Base-by-base conservation (phyloP, 1,284 basidiomycete species). In the Ceratobasidium sp. region DNA sequence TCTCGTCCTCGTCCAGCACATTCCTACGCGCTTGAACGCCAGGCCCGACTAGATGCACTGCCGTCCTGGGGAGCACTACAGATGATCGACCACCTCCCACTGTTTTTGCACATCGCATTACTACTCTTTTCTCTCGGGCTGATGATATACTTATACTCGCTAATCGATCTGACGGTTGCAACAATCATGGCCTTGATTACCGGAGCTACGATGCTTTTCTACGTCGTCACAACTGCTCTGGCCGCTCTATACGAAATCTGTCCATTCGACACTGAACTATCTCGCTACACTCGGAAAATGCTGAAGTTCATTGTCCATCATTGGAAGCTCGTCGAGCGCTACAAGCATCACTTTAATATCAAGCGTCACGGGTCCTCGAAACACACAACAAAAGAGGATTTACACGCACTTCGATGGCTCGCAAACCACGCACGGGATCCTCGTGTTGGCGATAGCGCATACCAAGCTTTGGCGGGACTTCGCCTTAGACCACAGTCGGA, bases 31-130 rank as follows among this genome's bases (percentile, higher is more conserved):
- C 56, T 59, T 27, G 14, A 29, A 22, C 6, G 71, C 5, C 60
- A 64, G 36, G 27, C 24, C 17, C 19, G 50, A 14, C 50, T n/a
- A 11, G n/a, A 31, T 5, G 71, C 36, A 4, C 19, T 62, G 9
- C 24, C 27, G 11, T 6, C 27, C 11, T 73, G 71, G 71, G 6
- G 60, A 31, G 45, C 60, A 9, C 24, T 41, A 6, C 41, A 19
- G 6, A 44, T 64, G 14, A 62, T 69, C 5, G 62, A 15, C 11
- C 24, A 36, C 14, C 45, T 73, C 6, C 71, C 71, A 6, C 41
- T 33, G 4, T 33, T 64, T 27, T 45, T 73, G 14, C 71, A 67
- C n/a, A 9, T 73, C 7, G 65, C 71, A 11, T 48, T 73, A 15
- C 24, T 48, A 17, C 45, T 73, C 4, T 73, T 73, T 54, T 19